These are phyloP conservation scores for Dentiscutata heterogama DNA, from an alignment of 371 early-diverging fungal genomes.

Conservation along the genomic window DNA sequence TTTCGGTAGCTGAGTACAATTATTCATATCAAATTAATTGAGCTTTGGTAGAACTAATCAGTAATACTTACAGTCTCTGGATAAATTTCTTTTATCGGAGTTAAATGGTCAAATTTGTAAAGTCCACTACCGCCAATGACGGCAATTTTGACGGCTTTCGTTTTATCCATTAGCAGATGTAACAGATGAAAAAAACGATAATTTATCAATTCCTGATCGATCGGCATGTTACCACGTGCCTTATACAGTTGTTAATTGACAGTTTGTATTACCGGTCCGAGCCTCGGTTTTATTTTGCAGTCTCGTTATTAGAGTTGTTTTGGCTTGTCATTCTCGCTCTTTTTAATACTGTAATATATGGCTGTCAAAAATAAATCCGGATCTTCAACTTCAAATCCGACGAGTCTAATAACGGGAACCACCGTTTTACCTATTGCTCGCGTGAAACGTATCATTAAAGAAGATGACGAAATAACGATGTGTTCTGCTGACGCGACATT, in stretches of 20 bases:
- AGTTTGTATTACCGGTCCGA: too few relatives aligned
- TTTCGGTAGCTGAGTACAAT: background rate
- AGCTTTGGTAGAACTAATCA: background rate
- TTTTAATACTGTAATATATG: background rate
- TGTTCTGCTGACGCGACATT: slow-evolving; percentile 82
- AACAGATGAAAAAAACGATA: background rate
- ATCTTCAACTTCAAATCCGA: background rate
- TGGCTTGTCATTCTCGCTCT: too few relatives aligned
- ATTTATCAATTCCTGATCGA: background rate
- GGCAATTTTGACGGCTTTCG: slow-evolving; percentile 80
- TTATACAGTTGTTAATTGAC: too few relatives aligned
- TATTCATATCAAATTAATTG: background rate
- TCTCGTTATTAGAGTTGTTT: too few relatives aligned
- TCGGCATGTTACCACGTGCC: too few relatives aligned
- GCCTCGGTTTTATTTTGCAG: too few relatives aligned
- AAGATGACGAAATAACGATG: slow-evolving; percentile 79
- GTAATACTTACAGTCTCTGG: slow-evolving; percentile 78
- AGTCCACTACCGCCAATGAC: slow-evolving; percentile 97
- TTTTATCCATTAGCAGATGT: slow-evolving; percentile 14
- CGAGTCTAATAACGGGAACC: slow-evolving; percentile 52
- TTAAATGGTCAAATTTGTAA: slow-evolving; percentile 90
- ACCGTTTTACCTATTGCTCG: slow-evolving; percentile 78
- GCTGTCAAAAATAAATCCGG: background rate
- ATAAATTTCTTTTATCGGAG: slow-evolving; percentile 84
- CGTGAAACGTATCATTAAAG: slow-evolving; percentile 84